Evolutionary conservation across 148 eudicot genomes (phyloP).

Genomic region (Vaccinium vitisidaea): DNA sequence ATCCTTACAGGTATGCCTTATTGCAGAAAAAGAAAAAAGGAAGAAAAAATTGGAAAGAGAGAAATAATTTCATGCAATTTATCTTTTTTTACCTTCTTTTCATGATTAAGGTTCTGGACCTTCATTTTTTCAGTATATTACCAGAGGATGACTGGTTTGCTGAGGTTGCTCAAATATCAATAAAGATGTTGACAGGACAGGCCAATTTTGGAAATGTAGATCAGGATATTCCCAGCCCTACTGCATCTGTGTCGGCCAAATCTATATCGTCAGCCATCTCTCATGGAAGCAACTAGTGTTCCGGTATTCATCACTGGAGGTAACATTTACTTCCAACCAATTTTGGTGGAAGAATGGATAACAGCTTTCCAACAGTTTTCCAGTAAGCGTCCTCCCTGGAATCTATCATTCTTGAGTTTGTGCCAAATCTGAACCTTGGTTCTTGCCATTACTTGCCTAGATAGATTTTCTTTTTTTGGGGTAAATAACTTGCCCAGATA

Average conservation of each 20-base stretch:
- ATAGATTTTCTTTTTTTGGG: no score
- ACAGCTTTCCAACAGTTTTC: neutral
- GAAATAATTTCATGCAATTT: neutral
- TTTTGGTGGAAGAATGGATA: constrained; percentile 7
- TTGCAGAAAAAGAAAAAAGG: neutral
- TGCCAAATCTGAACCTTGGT: neutral
- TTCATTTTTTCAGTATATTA: constrained; percentile 46
- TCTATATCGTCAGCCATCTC: constrained; percentile 36
- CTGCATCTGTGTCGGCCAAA: constrained; percentile 47
- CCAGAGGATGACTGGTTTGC: constrained; percentile 99
- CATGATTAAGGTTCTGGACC: neutral
- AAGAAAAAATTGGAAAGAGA: neutral
- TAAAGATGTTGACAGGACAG: constrained; percentile 70
- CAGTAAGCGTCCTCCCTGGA: neutral
- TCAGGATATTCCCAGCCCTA: constrained; percentile 54
- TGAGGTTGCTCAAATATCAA: constrained; percentile 79
- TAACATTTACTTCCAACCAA: neutral
- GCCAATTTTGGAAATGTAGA: constrained; percentile 42
- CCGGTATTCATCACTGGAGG: neutral
- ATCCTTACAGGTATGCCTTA: constrained; percentile 72
- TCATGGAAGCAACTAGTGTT: constrained; percentile 33
- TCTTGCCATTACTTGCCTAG: neutral
- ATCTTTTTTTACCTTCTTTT: neutral
- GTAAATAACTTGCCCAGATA: neutral
- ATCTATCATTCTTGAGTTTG: neutral